Evolutionary conservation across 2,329 filamentous ascomycete species (phyloP), one percentile per base, ranked within the genome.

Genomic region (Aspergillus ibericus): DNA sequence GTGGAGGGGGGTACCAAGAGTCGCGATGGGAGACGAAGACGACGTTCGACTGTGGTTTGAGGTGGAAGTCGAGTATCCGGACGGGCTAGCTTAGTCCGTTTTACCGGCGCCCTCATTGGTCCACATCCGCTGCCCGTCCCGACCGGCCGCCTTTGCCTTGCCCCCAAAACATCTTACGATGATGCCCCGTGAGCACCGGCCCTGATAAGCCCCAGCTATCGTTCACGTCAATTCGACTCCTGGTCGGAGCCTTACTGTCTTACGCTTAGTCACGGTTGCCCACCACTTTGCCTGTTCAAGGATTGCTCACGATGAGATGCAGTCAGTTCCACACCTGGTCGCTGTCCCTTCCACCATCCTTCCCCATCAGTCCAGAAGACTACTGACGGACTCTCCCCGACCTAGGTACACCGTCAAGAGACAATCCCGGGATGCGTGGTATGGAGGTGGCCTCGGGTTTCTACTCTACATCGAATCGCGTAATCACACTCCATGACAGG

Each of bases 1-100:
- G 68, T 67, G 67, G 70, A 70, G 70, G 68, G 61, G 63, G 61
- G 63, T 60, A 56, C 58, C 62, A 66, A 66, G 69, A 61, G 59
- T 67, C 59, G 64, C 62, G 68, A 69, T 70, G 66, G 66, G 66
- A 66, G 64, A 66, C 65, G 68, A 71, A 70, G 68, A 71, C 65
- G 69, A 67, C 52, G 67, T 64, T 69, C 59, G 67, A 64, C 40
- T 68, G 70, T 75, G 72, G 72, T 74, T 74, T 71, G 73, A 75
- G 69, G 70, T 73, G 69, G 72, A 75, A 72, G 72, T 69, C 69
- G 70, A 73, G 71, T 60, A 68, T 71, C 71, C 69, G 73, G 69
- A 68, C 60, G 55, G 58, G 60, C 65, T 69, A 72, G 70, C 68
- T 68, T 70, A 66, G 67, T 68, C 68, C 63, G 61, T 68, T 76